phyloP scores from a whole-genome alignment of 495 filamentous ascomycete genomes.

The Penicillium soppii region DNA sequence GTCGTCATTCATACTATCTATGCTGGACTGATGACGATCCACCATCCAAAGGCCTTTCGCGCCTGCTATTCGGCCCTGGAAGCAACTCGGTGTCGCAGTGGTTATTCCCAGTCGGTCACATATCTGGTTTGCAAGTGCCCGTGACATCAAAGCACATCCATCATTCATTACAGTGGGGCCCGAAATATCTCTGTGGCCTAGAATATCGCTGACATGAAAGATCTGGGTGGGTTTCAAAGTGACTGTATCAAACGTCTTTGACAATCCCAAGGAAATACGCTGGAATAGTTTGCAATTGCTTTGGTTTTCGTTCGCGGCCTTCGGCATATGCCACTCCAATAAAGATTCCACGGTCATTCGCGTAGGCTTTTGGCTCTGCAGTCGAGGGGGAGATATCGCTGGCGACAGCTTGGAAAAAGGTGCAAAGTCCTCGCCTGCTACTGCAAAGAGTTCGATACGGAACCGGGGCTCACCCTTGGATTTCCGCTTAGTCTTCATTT shows the following conservation, averaged over 20 bases:
- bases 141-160: slow-evolving; percentile 73
- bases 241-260: slow-evolving; percentile 50
- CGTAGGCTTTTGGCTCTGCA: slow-evolving; percentile 29
- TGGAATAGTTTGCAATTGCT: slow-evolving; percentile 54
- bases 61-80: slow-evolving; percentile 79
- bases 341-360: slow-evolving; percentile 41
- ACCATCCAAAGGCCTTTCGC: slow-evolving; percentile 92
- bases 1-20: slow-evolving; percentile 26
- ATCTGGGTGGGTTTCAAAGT: slow-evolving; percentile 45
- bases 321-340: slow-evolving; percentile 53
- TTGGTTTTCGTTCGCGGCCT: slow-evolving; percentile 37
- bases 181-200: slow-evolving; percentile 26
- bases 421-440: slow-evolving; percentile 45
- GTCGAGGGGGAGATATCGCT: slow-evolving; percentile 18
- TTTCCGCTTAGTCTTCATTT: slow-evolving; percentile 38
- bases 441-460: slow-evolving; percentile 54
- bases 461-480: slow-evolving; percentile 27
- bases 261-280: slow-evolving; percentile 41
- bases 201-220: slow-evolving; percentile 26
- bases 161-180: slow-evolving; percentile 71
- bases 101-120: slow-evolving; percentile 57
- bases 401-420: slow-evolving; percentile 3
- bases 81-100: slow-evolving; percentile 62
- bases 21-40: slow-evolving; percentile 38
- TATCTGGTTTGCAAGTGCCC: slow-evolving; percentile 58